Conservation (phyloP, 2,329 filamentous ascomycete species). For the Venturiaceae sp. region DNA sequence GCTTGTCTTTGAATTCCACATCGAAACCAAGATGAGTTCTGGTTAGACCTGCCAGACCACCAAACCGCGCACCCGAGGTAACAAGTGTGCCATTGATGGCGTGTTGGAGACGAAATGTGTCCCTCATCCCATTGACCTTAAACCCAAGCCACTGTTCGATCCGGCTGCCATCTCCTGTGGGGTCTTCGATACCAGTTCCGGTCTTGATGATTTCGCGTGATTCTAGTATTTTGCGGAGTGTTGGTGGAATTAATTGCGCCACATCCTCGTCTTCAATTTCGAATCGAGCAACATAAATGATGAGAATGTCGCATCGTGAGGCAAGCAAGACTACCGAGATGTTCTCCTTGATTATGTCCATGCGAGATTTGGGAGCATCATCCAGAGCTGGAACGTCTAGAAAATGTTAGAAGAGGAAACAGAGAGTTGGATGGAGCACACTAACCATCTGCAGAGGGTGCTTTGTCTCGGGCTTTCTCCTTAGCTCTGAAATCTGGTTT, state of each 20-base stretch:
- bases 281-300: too few species aligned
- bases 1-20: not conserved
- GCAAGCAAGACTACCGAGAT: not conserved
- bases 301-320: too few species aligned
- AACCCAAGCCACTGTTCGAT: not conserved
- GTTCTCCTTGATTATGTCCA: not conserved
- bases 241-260: not conserved
- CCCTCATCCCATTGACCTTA: not conserved
- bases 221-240: not conserved
- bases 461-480: too few species aligned
- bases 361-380: not conserved
- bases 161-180: not conserved
- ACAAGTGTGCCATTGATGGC: not conserved
- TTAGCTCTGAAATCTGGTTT: too few species aligned
- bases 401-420: not conserved
- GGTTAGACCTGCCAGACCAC: not conserved
- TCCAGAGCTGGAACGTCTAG: too few species aligned
- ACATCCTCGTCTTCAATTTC: not conserved
- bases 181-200: not conserved
- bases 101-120: not conserved
- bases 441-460: too few species aligned
- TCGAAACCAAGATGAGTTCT: not conserved
- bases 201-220: not conserved
- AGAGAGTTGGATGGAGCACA: too few species aligned
- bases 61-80: not conserved